Evolutionary conservation across 805 yeast genomes (phyloP).

Genomic region (Millerago galiae): DNA sequence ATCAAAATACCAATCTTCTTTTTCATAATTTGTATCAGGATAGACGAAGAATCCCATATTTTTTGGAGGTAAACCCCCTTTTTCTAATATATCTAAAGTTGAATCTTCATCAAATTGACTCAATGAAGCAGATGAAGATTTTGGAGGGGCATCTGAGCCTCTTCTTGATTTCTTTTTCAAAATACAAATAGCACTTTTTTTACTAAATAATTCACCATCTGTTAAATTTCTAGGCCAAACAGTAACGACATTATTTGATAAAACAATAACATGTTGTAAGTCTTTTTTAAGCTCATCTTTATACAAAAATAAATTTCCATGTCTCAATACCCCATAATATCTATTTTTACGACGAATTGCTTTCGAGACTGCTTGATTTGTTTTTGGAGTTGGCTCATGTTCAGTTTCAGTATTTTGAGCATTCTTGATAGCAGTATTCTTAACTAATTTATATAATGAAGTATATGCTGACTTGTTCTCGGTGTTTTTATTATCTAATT

Average conservation of each 20-base stretch:
- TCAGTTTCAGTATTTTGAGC: slow-evolving; percentile 6
- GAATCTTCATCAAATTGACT: slow-evolving; percentile 10
- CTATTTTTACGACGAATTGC: slow-evolving; percentile 46
- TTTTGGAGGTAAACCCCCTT: slow-evolving; percentile 25
- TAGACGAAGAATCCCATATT: slow-evolving; percentile 51
- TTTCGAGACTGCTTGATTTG: slow-evolving; percentile 24
- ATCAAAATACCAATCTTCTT: slow-evolving; percentile 92
- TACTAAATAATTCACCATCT: slow-evolving; percentile 78
- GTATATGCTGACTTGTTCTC: slow-evolving; percentile 48
- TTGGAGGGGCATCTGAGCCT: slow-evolving; percentile 27
- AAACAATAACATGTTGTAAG: slow-evolving; percentile 72
- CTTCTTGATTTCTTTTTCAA: slow-evolving; percentile 38
- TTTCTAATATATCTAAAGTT: slow-evolving; percentile 19
- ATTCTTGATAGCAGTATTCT: slow-evolving; percentile 22
- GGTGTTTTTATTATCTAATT: slow-evolving; percentile 18
- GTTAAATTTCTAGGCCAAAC: slow-evolving; percentile 77
- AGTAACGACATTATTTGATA: slow-evolving; percentile 62
- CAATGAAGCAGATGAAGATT: slow-evolving; percentile 24
- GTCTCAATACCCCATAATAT: slow-evolving; percentile 68
- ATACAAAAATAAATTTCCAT: slow-evolving; percentile 85
- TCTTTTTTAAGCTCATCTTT: slow-evolving; percentile 58
- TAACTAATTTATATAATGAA: slow-evolving; percentile 52
- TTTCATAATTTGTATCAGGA: slow-evolving; percentile 70
- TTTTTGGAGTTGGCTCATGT: slow-evolving; percentile 4
- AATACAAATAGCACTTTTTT: slow-evolving; percentile 72